Conservation (phyloP, 2,329 filamentous ascomycete species). For the Paramyrothecium roridum region DNA sequence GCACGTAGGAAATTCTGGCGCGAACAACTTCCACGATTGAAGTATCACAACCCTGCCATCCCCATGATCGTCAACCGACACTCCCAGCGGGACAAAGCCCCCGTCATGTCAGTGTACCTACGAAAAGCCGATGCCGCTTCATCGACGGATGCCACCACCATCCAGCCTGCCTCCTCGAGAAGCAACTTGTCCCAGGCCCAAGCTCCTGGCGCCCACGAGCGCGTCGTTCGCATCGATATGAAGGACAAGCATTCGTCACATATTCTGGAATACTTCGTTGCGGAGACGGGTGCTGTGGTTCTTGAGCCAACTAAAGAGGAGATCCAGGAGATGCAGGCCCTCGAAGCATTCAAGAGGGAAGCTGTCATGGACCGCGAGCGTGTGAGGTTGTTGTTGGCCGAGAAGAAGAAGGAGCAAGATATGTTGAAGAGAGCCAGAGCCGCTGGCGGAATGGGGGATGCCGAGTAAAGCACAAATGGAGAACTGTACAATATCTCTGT, state of each 20-base stretch:
- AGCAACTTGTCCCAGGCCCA: constrained; percentile 46
- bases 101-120: constrained; percentile 65
- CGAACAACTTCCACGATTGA: constrained; percentile 76
- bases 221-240: constrained; percentile 58
- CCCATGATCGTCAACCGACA: constrained; percentile 79
- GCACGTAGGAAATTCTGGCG: constrained; percentile 79
- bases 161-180: constrained; percentile 44
- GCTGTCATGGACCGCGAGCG: constrained; percentile 53
- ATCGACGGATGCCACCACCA: constrained; percentile 22
- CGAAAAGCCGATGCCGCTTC: constrained; percentile 31
- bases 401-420: constrained; percentile 59
- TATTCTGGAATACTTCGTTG: constrained; percentile 62
- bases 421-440: constrained; percentile 38
- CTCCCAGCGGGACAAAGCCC: constrained; percentile 48
- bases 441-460: constrained; percentile 32
- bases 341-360: constrained; percentile 51
- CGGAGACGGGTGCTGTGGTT: constrained; percentile 56
- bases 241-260: constrained; percentile 56
- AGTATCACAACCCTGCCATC: constrained; percentile 88
- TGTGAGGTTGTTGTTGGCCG: constrained; percentile 48
- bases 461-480: constrained; percentile 18
- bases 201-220: constrained; percentile 44
- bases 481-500: constrained; percentile 26
- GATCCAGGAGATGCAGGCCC: constrained; percentile 49
- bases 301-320: constrained; percentile 60